These are phyloP conservation scores for Chlamydomonas schloesseri DNA, from an alignment of 139 green algal genomes.

Conservation along the genomic window DNA sequence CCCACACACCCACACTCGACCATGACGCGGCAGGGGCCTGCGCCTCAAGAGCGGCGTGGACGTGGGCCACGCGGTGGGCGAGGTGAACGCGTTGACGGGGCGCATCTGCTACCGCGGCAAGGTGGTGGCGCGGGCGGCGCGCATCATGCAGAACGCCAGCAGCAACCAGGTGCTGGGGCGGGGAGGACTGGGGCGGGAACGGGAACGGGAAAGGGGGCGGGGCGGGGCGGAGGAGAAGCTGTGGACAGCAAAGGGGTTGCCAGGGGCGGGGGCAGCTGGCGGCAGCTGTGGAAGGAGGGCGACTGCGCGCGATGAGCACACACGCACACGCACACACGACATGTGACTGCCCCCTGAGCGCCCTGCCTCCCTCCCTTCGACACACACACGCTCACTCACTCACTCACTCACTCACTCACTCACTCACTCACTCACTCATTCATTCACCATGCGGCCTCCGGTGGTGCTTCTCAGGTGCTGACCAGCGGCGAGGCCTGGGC, in stretches of 20 bases:
- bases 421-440: too few relatives aligned
- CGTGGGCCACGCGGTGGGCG: slow-evolving; percentile 48
- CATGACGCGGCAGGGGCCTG: slow-evolving; percentile 25
- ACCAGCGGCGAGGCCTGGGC: slow-evolving; percentile 33
- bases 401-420: too few relatives aligned
- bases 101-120: slow-evolving; percentile 57
- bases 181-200: background rate
- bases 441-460: background rate
- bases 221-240: too few relatives aligned
- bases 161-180: slow-evolving; percentile 44
- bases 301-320: too few relatives aligned
- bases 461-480: slow-evolving; percentile 18
- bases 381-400: too few relatives aligned
- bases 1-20: too few relatives aligned
- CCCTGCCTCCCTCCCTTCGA: too few relatives aligned
- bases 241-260: background rate
- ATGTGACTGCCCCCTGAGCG: too few relatives aligned
- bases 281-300: too few relatives aligned
- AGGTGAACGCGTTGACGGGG: slow-evolving; percentile 52
- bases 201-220: too few relatives aligned
- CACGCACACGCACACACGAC: too few relatives aligned
- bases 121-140: slow-evolving; percentile 21
- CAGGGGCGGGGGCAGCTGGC: background rate
- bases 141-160: slow-evolving; percentile 33
- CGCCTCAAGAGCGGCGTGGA: slow-evolving; percentile 58